A percentile compares a stretch with the other conserved stretches of the same genome.
Conservation (phyloP, 2,329 filamentous ascomycete species). For the Cryphonectria carpinicola region DNA sequence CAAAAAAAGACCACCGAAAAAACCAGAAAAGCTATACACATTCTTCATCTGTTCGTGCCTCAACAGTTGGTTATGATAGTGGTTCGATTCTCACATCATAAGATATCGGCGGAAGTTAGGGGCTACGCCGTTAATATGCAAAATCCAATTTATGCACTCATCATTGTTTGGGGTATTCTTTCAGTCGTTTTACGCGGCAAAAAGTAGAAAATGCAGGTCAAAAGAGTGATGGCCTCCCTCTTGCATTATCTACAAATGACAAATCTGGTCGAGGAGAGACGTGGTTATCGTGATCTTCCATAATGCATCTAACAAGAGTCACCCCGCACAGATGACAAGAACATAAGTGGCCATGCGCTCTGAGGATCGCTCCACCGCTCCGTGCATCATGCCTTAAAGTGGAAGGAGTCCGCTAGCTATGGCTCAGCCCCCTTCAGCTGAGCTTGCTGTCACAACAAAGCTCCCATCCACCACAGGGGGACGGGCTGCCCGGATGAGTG, state of each 20-base stretch:
- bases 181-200: not conserved
- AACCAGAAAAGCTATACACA: too few species aligned
- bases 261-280: not conserved
- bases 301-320: not conserved
- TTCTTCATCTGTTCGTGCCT: too few species aligned
- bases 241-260: not conserved
- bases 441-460: not conserved
- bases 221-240: not conserved
- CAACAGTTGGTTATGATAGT: too few species aligned
- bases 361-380: not conserved
- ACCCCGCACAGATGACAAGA: not conserved
- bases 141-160: not conserved
- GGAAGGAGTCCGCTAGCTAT: not conserved
- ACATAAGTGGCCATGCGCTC: not conserved
- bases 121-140: not conserved
- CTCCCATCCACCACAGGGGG: not conserved
- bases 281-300: not conserved
- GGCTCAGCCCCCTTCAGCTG: constrained; percentile 1
- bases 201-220: not conserved
- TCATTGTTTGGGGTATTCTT: not conserved
- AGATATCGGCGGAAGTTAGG: too few species aligned
- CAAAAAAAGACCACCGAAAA: too few species aligned
- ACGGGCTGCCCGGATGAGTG: not conserved
- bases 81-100: not conserved
- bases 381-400: not conserved